Percentiles rank a stretch among this genome's conserved stretches.
Evolutionary conservation across 805 yeast genomes (phyloP).

Genomic region (Myxozyma lipomycoides): DNA sequence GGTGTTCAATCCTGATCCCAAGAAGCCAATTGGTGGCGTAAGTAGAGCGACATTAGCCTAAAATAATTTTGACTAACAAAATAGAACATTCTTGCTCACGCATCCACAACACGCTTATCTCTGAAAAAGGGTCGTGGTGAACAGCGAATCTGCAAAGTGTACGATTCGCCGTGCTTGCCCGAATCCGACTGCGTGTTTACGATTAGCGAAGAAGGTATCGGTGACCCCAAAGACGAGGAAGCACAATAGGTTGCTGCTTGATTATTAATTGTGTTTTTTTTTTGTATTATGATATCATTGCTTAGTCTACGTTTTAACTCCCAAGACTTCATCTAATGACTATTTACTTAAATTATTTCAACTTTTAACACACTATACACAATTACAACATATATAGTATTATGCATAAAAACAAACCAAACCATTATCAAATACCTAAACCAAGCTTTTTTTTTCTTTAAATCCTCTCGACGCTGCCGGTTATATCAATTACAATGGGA

Average conservation of each 20-base stretch:
- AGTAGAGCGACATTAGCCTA: slow-evolving; percentile 1
- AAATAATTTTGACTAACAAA: neutral
- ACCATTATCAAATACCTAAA: neutral
- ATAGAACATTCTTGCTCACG: slow-evolving; percentile 84
- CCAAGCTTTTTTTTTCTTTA: neutral
- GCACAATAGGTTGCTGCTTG: slow-evolving; percentile 23
- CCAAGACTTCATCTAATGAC: neutral
- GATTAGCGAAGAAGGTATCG: slow-evolving; percentile 93
- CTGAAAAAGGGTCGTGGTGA: slow-evolving; percentile 89
- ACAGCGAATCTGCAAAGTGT: slow-evolving; percentile 88
- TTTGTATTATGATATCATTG: neutral
- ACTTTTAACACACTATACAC: neutral
- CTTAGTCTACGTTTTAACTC: neutral
- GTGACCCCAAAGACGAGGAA: slow-evolving; percentile 87
- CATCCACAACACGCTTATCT: slow-evolving; percentile 88
- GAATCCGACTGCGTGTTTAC: slow-evolving; percentile 95
- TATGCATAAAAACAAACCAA: neutral
- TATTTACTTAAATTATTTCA: neutral
- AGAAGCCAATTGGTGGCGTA: slow-evolving; percentile 93
- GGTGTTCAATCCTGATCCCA: slow-evolving; percentile 90
- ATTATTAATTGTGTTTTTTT: neutral
- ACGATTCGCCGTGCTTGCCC: slow-evolving; percentile 94
- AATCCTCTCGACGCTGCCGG: neutral
- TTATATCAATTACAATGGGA: slow-evolving; percentile 50
- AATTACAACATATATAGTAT: neutral